Base-by-base conservation (phyloP, 306 rosid species). In the Vicia villosa region DNA sequence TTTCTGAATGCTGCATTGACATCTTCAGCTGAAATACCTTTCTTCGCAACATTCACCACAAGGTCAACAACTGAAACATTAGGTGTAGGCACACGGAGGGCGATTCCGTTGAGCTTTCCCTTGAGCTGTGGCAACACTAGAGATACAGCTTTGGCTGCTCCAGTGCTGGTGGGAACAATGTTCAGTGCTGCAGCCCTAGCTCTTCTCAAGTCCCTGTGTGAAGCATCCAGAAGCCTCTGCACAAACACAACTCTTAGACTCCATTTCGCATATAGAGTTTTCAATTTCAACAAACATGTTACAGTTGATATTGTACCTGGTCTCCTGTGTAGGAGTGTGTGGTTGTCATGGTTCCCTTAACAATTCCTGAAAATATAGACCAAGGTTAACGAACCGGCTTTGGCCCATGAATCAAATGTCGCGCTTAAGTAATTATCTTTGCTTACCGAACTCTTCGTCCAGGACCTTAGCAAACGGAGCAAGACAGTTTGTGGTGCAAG, bases 291-390 rank as follows among this genome's bases (percentile, higher is more conserved):
- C 16, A 71, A 71, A 45, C 34, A 58, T 59, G 41, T 8, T 24
- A 38, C 21, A 49, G 34, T 51, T 65, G 20, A 43, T 46, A 10
- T 22, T 58, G 63, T 76, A 91, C 97, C 91, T 92, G 98, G 82
- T 95, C 99, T 77, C 99, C 99, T 0, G 99, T 95, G 89, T 95
- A 95, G 56, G 99, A 95, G 76, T 95, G 99, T 64, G 99, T 91
- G 63, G 99, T 95, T 75, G 96, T 95, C 99, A 95, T 95, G 79
- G 99, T 95, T 79, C 97, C 99, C 87, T 91, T 91, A 40, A 88
- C 97, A 69, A 95, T 95, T 72, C 95, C 98, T 92, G 83, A 61
- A 78, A 61, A 58, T 54, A 52, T 4, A 28, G 50, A 80, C 8
- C 41, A 74, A 43, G 56, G 34, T 19, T 10, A 20, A 67, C 59